Evolutionary conservation across 1,139 yeast genomes (phyloP).

Genomic region (Geotrichum australiense): DNA sequence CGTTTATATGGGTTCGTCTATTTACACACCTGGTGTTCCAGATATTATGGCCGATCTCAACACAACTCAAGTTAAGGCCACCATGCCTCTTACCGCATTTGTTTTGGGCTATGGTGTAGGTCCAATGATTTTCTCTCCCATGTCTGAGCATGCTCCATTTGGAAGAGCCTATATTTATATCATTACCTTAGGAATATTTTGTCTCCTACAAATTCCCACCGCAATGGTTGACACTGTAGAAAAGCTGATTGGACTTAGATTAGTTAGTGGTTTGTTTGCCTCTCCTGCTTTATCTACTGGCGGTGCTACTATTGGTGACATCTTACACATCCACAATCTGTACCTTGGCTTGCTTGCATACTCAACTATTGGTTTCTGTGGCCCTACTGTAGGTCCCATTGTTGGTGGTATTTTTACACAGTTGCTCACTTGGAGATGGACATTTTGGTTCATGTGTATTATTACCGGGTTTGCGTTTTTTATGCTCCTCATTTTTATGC

Average conservation of each 20-base stretch:
- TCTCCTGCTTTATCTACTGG: constrained; percentile 84
- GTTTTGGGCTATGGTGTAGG: constrained; percentile 54
- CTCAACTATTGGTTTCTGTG: constrained; percentile 50
- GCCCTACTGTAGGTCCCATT: constrained; percentile 62
- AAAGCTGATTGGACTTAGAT: constrained; percentile 53
- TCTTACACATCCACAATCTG: constrained; percentile 22
- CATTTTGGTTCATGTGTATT: constrained; percentile 42
- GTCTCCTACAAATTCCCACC: constrained; percentile 47
- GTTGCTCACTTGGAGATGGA: constrained; percentile 36
- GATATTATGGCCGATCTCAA: constrained; percentile 40
- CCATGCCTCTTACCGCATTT: constrained; percentile 48
- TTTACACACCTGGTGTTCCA: constrained; percentile 50
- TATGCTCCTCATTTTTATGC: constrained; percentile 37
- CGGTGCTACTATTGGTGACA: constrained; percentile 76
- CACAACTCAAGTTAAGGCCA: constrained; percentile 41
- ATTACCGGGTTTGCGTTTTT: constrained; percentile 37
- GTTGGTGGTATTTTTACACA: constrained; percentile 50
- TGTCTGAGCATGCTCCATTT: constrained; percentile 44
- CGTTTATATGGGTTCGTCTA: constrained; percentile 57
- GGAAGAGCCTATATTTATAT: constrained; percentile 53
- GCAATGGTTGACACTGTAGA: constrained; percentile 45
- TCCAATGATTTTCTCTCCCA: constrained; percentile 49
- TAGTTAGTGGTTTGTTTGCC: constrained; percentile 72
- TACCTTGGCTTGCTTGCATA: constrained; percentile 41
- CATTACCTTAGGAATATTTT: constrained; percentile 46